phyloP scores from a whole-genome alignment of 1,284 basidiomycete species.

The Apiotrichum laibachii region DNA sequence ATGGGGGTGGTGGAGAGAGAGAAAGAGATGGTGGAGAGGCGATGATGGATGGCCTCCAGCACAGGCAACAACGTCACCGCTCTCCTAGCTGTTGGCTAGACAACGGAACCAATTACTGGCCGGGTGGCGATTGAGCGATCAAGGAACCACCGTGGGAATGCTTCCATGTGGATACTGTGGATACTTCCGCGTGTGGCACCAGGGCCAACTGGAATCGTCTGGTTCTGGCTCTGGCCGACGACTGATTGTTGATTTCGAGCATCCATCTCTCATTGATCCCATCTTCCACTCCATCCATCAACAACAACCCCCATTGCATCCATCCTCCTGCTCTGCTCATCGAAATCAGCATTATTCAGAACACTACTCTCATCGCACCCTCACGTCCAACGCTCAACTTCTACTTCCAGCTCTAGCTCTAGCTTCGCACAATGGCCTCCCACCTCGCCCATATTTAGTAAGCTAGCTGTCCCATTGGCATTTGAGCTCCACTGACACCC shows the following conservation, averaged over 20 bases:
- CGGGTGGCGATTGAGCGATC: background rate
- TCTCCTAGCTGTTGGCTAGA: background rate
- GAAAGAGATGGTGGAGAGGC: background rate
- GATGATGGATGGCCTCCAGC: background rate
- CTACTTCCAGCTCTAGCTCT: background rate
- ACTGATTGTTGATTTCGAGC: too few relatives aligned
- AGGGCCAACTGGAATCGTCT: too few relatives aligned
- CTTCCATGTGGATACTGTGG: too few relatives aligned
- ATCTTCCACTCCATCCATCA: too few relatives aligned
- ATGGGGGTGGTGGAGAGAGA: background rate
- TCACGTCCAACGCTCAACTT: constrained; percentile 1
- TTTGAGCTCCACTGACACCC: constrained; percentile 8
- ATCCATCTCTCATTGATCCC: too few relatives aligned
- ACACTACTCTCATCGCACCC: background rate
- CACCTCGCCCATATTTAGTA: constrained; percentile 52
- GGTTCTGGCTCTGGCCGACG: too few relatives aligned
- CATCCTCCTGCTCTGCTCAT: too few relatives aligned
- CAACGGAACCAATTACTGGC: background rate
- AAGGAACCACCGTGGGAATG: too few relatives aligned
- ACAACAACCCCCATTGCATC: too few relatives aligned
- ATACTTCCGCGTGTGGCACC: too few relatives aligned
- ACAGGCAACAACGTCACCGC: background rate
- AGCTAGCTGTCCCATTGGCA: constrained; percentile 33
- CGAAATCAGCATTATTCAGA: background rate
- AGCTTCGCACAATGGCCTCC: constrained; percentile 39